A percentile compares a stretch with the other conserved stretches of the same genome.
Conservation (phyloP, 371 early-diverging fungal genomes). For the Funneliformis caledonium region DNA sequence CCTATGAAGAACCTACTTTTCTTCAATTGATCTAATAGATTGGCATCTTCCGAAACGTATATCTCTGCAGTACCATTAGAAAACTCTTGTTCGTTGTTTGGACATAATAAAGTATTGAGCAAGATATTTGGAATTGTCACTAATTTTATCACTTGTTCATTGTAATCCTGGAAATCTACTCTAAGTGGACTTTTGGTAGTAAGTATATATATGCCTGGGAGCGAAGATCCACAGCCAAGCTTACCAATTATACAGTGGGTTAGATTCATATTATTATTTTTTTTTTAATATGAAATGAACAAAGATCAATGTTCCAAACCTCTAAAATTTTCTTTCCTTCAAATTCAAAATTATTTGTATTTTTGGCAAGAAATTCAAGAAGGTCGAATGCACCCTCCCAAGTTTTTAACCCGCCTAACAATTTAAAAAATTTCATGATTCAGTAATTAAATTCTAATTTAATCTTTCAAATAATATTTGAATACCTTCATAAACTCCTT, state of each 20-base stretch:
- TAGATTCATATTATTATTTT: not conserved
- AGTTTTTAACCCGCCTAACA: slow-evolving; percentile 84
- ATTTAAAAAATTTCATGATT: not conserved
- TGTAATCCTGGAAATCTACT: slow-evolving; percentile 92
- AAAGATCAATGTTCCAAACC: slow-evolving; percentile 47
- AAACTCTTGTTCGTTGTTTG: slow-evolving; percentile 45
- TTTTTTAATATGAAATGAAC: not conserved
- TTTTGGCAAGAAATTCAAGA: slow-evolving; percentile 64
- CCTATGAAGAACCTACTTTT: slow-evolving; percentile 70
- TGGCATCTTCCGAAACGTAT: not conserved
- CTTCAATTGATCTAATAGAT: slow-evolving; percentile 25
- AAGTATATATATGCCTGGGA: slow-evolving; percentile 84
- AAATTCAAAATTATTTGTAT: slow-evolving; percentile 49
- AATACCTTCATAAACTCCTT: slow-evolving; percentile 86
- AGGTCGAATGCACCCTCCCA: slow-evolving; percentile 95
- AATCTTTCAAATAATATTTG: not conserved
- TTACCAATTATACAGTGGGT: slow-evolving; percentile 44
- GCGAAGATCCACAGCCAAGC: slow-evolving; percentile 91
- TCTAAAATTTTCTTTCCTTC: slow-evolving; percentile 66
- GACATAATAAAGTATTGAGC: slow-evolving; percentile 67
- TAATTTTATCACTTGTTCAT: slow-evolving; percentile 82
- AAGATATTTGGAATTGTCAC: slow-evolving; percentile 92
- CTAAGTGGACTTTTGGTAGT: slow-evolving; percentile 51
- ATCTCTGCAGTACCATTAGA: slow-evolving; percentile 46
- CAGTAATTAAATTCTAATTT: not conserved